Evolutionary conservation across 2,329 filamentous ascomycete genomes (phyloP).

Genomic region (Lachnellula hyalina): DNA sequence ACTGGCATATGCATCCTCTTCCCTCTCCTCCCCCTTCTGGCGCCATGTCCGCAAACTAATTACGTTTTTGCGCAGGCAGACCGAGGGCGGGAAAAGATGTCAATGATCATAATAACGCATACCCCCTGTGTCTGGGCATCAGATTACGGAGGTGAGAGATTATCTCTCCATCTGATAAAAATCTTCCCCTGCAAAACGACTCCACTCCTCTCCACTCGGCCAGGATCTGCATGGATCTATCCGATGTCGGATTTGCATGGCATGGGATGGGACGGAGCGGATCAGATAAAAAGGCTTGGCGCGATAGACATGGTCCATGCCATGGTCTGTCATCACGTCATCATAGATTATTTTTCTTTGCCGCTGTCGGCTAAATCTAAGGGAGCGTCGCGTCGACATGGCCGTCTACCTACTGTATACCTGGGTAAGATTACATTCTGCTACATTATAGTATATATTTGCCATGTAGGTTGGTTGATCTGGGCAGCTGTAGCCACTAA

Average conservation of each 20-base stretch:
- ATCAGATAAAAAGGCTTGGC: slow-evolving; percentile 24
- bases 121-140: background rate
- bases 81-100: too few relatives aligned
- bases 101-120: too few relatives aligned
- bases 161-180: slow-evolving; percentile 18
- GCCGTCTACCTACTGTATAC: background rate
- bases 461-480: background rate
- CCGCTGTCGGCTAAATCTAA: too few relatives aligned
- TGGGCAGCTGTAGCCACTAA: background rate
- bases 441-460: background rate
- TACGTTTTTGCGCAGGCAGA: too few relatives aligned
- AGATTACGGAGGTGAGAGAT: background rate
- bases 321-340: background rate
- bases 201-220: background rate
- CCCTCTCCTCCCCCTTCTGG: too few relatives aligned
- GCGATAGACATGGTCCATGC: background rate
- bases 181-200: background rate
- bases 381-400: too few relatives aligned
- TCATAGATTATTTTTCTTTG: background rate
- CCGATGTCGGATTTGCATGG: slow-evolving; percentile 7
- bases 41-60: too few relatives aligned
- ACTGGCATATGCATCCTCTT: too few relatives aligned
- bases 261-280: background rate
- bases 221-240: background rate
- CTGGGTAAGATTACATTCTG: background rate